phyloP scores from a whole-genome alignment of 371 early-diverging fungal species.

The Actinomucor elegans region DNA sequence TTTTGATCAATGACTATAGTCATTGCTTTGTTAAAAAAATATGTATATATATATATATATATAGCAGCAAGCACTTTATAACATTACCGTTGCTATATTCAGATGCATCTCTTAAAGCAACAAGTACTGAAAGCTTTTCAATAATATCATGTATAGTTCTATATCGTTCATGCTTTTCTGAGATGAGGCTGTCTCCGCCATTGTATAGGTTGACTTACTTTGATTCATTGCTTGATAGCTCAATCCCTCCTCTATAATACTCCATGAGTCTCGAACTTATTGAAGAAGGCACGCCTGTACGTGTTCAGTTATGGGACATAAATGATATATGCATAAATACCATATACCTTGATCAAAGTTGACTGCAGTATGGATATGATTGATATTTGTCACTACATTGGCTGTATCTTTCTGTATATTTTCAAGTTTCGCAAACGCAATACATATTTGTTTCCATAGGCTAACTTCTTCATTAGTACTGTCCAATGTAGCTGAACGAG shows the following conservation, averaged over 20 bases:
- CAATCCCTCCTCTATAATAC: conserved; percentile 40
- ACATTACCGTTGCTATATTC: conserved; percentile 39
- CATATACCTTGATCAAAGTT: conserved; percentile 47
- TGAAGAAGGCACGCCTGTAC: conserved; percentile 31
- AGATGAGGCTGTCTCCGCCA: too few species aligned
- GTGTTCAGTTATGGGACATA: conserved; percentile 5
- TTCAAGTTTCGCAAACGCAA: conserved; percentile 49
- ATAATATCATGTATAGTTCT: conserved; percentile 58
- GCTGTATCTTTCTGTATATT: conserved; percentile 47
- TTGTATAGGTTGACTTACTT: conserved; percentile 23
- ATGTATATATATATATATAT: neutral
- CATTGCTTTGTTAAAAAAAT: neutral
- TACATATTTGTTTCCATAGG: conserved; percentile 56
- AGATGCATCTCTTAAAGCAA: conserved; percentile 55
- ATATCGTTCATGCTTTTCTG: too few species aligned
- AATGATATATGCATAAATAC: neutral
- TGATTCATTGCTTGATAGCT: conserved; percentile 38
- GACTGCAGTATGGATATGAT: conserved; percentile 36
- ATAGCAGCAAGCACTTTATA: neutral
- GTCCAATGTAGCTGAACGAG: conserved; percentile 49
- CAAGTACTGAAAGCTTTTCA: conserved; percentile 54
- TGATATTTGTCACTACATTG: conserved; percentile 37
- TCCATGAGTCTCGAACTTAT: conserved; percentile 32
- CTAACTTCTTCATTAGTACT: conserved; percentile 55
- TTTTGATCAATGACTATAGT: conserved; percentile 49